phyloP scores from a whole-genome alignment of 768 basidiomycete genomes.

The Trametes cinnabarina region DNA sequence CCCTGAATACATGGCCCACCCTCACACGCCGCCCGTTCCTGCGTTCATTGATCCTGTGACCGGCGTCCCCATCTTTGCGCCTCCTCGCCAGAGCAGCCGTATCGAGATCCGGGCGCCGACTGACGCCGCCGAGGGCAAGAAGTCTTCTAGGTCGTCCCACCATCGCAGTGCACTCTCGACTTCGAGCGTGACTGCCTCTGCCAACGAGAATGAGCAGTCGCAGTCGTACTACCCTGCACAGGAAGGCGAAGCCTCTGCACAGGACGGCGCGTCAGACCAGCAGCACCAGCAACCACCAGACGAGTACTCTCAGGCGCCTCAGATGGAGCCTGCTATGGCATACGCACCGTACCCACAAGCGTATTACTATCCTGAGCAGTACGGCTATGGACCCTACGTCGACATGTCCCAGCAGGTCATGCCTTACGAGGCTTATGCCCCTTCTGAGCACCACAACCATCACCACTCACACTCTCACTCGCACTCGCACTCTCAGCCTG shows the following conservation, averaged over 20 bases:
- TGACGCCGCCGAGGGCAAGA: slow-evolving; percentile 31
- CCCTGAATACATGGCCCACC: slow-evolving; percentile 59
- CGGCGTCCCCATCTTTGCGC: slow-evolving; percentile 69
- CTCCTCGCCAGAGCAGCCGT: slow-evolving; percentile 68
- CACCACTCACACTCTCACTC: slow-evolving; percentile 30
- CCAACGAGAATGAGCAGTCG: not conserved
- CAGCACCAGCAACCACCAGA: slow-evolving; percentile 16
- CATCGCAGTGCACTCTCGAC: slow-evolving; percentile 44
- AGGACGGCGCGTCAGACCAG: slow-evolving; percentile 23
- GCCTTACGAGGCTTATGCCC: slow-evolving; percentile 64
- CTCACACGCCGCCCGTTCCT: slow-evolving; percentile 61
- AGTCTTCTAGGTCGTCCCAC: slow-evolving; percentile 33
- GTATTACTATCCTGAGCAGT: slow-evolving; percentile 73
- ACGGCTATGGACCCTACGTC: slow-evolving; percentile 64
- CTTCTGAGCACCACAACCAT: slow-evolving; percentile 43
- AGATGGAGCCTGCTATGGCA: slow-evolving; percentile 44
- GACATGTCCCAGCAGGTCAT: slow-evolving; percentile 64
- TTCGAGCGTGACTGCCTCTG: slow-evolving; percentile 5
- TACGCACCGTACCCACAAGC: slow-evolving; percentile 61
- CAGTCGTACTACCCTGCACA: slow-evolving; percentile 6
- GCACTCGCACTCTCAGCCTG: slow-evolving; percentile 24
- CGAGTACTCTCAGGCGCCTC: slow-evolving; percentile 26
- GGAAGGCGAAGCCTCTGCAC: not conserved
- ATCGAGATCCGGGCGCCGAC: slow-evolving; percentile 71
- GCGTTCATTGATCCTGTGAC: slow-evolving; percentile 66